Base-by-base conservation (phyloP, 176 grass and related monocot species). In the Paspalum vaginatum region DNA sequence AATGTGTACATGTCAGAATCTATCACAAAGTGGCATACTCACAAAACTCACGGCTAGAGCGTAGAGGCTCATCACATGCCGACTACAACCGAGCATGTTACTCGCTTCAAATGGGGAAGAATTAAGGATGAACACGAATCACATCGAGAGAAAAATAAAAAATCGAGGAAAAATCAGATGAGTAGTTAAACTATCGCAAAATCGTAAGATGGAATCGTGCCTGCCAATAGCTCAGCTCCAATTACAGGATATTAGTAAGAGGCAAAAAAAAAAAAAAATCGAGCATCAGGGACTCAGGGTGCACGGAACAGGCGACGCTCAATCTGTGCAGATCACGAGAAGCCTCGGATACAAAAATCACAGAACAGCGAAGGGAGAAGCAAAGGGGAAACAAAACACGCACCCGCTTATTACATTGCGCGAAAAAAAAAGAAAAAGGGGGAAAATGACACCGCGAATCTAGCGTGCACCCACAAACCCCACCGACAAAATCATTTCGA, bases 401-500 rank as follows among this genome's bases (percentile, higher is more conserved):
- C 1, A 15, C 2, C 57, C 1, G 22, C 18, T 56, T 67, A 16
- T 56, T 67, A 16, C 37, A 24, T 73, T 63, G 18, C 9, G 66
- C 7, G 2, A 27, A 82, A 13, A 16, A 81, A 54, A 12, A n/a
- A n/a, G n/a, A n/a, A n/a, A n/a, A n/a, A n/a, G n/a, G n/a, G n/a
- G n/a, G n/a, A n/a, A n/a, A 5, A 1, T 2, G 43, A 58, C n/a
- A 64, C 40, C 56, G 77, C 21, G 55, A 89, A 85, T 89, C 82
- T 85, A 39, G 77, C 70, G 48, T 21, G 48, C 46, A 12, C 64
- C 55, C 45, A 9, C 77, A 12, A 45, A 58, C 9, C 51, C 59
- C 86, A 68, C 87, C 81, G 76, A 88, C 81, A 88, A 37, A 13
- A 55, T 41, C 2, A 21, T 68, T 71, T 37, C 4, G 16, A 6